A percentile compares a stretch with the other conserved stretches of the same genome.
phyloP scores from a whole-genome alignment of 768 basidiomycete species.

The Tulasnella sp. region DNA sequence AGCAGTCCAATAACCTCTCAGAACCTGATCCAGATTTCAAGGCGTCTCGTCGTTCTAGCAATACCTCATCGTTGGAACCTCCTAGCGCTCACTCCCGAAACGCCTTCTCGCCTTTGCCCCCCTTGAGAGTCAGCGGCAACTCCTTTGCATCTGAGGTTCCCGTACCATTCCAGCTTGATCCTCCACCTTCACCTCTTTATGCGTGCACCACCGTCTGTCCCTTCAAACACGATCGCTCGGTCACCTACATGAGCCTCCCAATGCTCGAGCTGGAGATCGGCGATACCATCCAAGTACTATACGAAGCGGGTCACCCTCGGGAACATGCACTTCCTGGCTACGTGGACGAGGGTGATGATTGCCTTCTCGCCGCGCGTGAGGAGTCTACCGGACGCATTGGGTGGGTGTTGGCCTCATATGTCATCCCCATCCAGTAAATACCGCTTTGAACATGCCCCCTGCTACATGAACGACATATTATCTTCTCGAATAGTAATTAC shows the following conservation, averaged over 20 bases:
- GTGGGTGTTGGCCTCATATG: constrained; percentile 79
- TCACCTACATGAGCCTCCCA: constrained; percentile 59
- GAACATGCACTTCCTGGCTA: constrained; percentile 68
- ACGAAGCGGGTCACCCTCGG: constrained; percentile 76
- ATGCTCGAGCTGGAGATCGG: constrained; percentile 69
- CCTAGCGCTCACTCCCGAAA: not conserved
- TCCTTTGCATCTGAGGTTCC: not conserved
- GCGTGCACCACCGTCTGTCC: constrained; percentile 64
- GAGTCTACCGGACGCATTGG: constrained; percentile 52
- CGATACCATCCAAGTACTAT: constrained; percentile 62
- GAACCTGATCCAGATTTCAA: not conserved
- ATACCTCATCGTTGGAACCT: not conserved
- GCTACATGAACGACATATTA: not conserved
- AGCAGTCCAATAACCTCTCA: not conserved
- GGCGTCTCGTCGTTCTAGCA: not conserved
- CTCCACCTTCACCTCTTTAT: constrained; percentile 41
- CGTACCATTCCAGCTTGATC: constrained; percentile 20
- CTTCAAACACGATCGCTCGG: constrained; percentile 59
- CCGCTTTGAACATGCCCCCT: not conserved
- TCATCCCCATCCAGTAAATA: constrained; percentile 36
- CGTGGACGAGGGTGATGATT: constrained; percentile 74
- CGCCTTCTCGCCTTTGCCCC: constrained; percentile 16
- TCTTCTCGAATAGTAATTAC: not conserved
- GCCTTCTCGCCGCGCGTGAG: constrained; percentile 68
- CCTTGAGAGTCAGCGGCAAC: not conserved